Base-by-base conservation (phyloP, 1,284 basidiomycete species). In the Rhodotorula sp. region DNA sequence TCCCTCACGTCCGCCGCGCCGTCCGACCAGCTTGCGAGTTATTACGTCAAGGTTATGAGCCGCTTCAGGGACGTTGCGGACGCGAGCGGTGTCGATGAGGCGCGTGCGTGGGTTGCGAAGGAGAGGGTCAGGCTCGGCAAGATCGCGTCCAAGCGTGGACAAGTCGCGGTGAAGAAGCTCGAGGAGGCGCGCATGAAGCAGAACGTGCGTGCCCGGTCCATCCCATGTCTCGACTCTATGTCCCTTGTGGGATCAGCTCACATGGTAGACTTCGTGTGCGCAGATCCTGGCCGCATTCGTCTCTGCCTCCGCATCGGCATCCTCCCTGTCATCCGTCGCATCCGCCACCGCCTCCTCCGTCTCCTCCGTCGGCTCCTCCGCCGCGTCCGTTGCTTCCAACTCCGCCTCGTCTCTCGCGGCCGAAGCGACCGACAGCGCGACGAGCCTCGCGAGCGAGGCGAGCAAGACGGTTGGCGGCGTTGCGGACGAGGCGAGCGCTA, bases 171-270 rank as follows among this genome's bases (percentile, higher is more conserved):
- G 0, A 81, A 84, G 62, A 97, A 98, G 82, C 83, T 94, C 55
- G 95, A 99, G 80, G 93, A 98, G 83, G 87, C 98, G 77, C 91
- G 92, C 82, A 86, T 90, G 80, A 95, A 94, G 84, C 85, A 86
- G 62, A 98, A 98, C 82, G 67, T 75, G 50, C 56, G 68, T 46
- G 7, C 11, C 10, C 53, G 34, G 18, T 22, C 54, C 28, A 1
- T 18, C 16, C 30, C 40, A 4, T 10, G 10, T 26, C 22, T 31
- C 61, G 22, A 24, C n/a, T 20, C 22, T n/a, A 16, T 30, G 16
- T 16, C 54, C 3, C 18, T 86, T 96, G 75, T 86, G 96, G 64
- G 18, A 24, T 37, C 4, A 13, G 8, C 22, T 31, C 48, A 30
- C 34, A 4, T 56, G 80, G 83, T 15, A 86, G 91, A 0, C 95